Evolutionary conservation across 129 eudicot species (phyloP).

Genomic region (Flaveria robusta): DNA sequence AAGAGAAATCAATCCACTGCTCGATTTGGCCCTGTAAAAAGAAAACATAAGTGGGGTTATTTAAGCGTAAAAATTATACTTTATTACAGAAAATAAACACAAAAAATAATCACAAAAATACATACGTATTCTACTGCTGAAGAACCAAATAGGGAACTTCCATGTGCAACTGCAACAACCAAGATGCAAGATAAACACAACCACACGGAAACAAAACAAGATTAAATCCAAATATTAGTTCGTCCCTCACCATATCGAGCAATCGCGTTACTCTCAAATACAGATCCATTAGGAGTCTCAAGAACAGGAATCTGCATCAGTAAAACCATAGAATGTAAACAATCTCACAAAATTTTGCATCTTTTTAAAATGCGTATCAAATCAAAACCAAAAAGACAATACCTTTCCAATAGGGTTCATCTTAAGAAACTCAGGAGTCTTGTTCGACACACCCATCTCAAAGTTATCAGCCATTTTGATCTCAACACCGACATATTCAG

Average conservation of each 20-base stretch:
- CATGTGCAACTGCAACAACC: slow-evolving; percentile 52
- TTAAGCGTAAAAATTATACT: background rate
- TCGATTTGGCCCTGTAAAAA: slow-evolving; percentile 55
- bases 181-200: slow-evolving; percentile 9
- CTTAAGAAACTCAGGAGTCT: slow-evolving; percentile 75
- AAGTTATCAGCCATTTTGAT: slow-evolving; percentile 59
- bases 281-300: slow-evolving; percentile 78
- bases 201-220: background rate
- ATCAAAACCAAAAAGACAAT: background rate
- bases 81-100: background rate
- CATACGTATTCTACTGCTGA: slow-evolving; percentile 64
- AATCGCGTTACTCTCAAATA: slow-evolving; percentile 95
- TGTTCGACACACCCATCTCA: slow-evolving; percentile 80
- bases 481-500: slow-evolving; percentile 69
- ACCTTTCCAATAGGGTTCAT: slow-evolving; percentile 98
- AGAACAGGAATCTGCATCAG: slow-evolving; percentile 74
- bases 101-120: background rate
- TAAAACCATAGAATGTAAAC: background rate
- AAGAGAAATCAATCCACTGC: slow-evolving; percentile 62
- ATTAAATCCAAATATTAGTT: background rate
- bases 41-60: background rate
- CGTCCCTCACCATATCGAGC: slow-evolving; percentile 74
- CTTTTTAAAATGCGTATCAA: background rate
- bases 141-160: slow-evolving; percentile 59
- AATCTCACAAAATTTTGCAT: background rate